Conservation (phyloP, 176 grass and related monocot species). For the Cymbopogon citratus region DNA sequence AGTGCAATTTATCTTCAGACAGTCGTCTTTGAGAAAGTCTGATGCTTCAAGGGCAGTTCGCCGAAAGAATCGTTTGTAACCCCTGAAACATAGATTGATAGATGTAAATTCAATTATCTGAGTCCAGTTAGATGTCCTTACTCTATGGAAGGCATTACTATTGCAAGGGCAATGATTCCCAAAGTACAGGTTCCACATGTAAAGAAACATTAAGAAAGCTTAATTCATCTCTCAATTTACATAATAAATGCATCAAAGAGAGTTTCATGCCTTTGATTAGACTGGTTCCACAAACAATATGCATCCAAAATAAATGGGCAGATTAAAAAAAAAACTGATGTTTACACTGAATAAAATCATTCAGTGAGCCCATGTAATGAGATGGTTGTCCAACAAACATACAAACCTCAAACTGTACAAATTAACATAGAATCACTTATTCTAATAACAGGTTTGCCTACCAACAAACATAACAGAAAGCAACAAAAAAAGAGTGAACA, state of each 20-base stretch:
- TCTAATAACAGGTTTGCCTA: background rate
- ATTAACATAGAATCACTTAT: background rate
- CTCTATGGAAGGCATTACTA: background rate
- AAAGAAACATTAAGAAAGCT: background rate
- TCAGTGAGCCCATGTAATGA: background rate
- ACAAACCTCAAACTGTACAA: background rate
- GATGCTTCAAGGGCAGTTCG: slow-evolving; percentile 76
- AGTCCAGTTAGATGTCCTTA: background rate
- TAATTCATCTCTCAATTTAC: background rate
- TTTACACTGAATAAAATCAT: background rate
- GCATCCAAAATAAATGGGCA: background rate
- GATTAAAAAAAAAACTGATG: background rate
- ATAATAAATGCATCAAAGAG: background rate
- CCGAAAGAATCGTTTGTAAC: slow-evolving; percentile 89
- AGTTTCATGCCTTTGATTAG: background rate
- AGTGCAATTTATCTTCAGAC: slow-evolving; percentile 96
- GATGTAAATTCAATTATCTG: slow-evolving; percentile 5
- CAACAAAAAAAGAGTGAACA: background rate
- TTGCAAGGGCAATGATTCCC: background rate
- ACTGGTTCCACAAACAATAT: background rate
- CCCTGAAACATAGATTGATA: slow-evolving; percentile 49
- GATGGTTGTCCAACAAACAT: background rate
- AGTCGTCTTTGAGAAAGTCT: slow-evolving; percentile 88
- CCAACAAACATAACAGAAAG: background rate
- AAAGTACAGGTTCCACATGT: background rate